Conservation (phyloP, 768 basidiomycete species). For the Mycena sanguinolenta region DNA sequence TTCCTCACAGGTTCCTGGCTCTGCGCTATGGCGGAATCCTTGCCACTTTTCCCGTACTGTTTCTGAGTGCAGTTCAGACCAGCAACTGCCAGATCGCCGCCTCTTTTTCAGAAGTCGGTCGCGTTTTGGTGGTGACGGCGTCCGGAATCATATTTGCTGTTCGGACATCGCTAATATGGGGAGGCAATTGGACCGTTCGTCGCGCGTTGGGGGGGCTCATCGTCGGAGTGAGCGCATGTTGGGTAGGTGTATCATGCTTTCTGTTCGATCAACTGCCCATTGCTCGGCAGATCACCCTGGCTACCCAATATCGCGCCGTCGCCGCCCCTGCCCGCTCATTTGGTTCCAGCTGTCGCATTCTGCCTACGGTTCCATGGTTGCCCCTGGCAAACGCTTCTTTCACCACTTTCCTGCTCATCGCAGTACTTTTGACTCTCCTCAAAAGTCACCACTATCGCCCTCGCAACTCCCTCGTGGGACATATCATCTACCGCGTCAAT, state of each 20-base stretch:
- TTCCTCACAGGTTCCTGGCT: conserved; percentile 2
- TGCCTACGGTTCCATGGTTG: not conserved
- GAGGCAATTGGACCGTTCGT: conserved; percentile 5
- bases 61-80: not conserved
- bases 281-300: conserved; percentile 5
- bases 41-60: conserved; percentile 21
- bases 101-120: conserved; percentile 24
- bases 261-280: not conserved
- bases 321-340: not conserved
- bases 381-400: conserved; percentile 1
- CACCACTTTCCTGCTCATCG: conserved; percentile 10
- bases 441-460: conserved; percentile 9
- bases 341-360: conserved; percentile 20
- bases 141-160: conserved; percentile 15
- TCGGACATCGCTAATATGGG: conserved; percentile 21
- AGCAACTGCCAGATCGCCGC: conserved; percentile 24
- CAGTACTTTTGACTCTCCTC: conserved; percentile 21
- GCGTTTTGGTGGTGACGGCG: conserved; percentile 13
- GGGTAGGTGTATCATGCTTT: conserved; percentile 10
- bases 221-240: not conserved
- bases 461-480: conserved; percentile 6
- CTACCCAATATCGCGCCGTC: conserved; percentile 17
- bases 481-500: conserved; percentile 22
- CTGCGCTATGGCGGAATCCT: conserved; percentile 32
- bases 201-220: not conserved